These are phyloP conservation scores for Annulohypoxylon truncatum DNA, from an alignment of 2,329 filamentous ascomycete genomes.

Conservation along the genomic window DNA sequence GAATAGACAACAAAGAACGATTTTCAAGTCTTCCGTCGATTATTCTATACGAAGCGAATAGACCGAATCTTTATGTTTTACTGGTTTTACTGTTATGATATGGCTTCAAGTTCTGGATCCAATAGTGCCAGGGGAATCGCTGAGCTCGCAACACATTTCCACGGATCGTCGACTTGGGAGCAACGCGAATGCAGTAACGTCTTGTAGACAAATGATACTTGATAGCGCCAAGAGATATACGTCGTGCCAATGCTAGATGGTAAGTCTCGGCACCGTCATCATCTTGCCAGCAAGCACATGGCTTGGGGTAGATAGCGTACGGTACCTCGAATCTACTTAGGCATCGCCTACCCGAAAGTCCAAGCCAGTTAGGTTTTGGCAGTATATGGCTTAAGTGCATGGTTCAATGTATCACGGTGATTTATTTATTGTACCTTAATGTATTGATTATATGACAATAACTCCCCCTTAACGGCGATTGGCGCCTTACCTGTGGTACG, in stretches of 20 bases:
- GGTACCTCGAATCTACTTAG: constrained; percentile 4
- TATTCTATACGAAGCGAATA: neutral
- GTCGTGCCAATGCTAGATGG: neutral
- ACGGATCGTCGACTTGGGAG: neutral
- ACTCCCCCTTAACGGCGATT: neutral
- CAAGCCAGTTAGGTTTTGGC: neutral
- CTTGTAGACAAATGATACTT: neutral
- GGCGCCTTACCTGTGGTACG: neutral
- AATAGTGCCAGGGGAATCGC: neutral
- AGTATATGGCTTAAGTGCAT: neutral
- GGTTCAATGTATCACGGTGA: neutral
- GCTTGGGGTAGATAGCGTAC: neutral
- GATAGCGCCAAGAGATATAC: no score
- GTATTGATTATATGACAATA: neutral
- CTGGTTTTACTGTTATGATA: neutral
- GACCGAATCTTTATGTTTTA: neutral
- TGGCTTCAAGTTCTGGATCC: neutral
- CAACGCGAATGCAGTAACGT: neutral
- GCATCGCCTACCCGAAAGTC: neutral
- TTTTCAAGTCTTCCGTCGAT: neutral
- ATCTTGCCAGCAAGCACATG: neutral
- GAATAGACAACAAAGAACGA: neutral
- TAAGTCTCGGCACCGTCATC: neutral
- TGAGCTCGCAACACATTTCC: neutral
- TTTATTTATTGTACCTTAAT: neutral